phyloP scores from a whole-genome alignment of 805 yeast genomes.

The Saccharomycopsis javanensis region DNA sequence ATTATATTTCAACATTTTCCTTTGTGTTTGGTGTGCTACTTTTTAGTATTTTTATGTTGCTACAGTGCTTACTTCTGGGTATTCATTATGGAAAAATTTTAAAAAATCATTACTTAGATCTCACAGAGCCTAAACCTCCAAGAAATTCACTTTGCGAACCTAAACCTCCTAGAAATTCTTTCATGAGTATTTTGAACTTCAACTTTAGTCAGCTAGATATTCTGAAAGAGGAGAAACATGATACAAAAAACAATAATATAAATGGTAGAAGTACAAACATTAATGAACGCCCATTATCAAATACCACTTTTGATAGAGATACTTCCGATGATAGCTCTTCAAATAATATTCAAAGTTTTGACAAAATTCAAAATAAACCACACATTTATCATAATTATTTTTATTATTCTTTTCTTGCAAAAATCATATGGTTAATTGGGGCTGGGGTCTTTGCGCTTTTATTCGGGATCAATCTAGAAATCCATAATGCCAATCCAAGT shows the following conservation, averaged over 20 bases:
- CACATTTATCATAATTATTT: slow-evolving; percentile 15
- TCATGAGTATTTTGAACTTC: neutral
- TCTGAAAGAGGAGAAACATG: neutral
- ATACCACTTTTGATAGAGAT: neutral
- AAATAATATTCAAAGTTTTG: neutral
- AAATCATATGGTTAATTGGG: slow-evolving; percentile 52
- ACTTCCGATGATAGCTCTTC: neutral
- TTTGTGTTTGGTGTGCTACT: slow-evolving; percentile 3
- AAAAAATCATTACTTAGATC: neutral
- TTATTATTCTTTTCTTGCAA: slow-evolving; percentile 33
- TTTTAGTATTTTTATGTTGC: neutral
- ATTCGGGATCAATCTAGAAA: slow-evolving; percentile 42
- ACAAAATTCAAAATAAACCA: slow-evolving; percentile 38
- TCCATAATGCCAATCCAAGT: slow-evolving; percentile 30
- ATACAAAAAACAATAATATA: neutral
- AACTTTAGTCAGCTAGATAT: neutral
- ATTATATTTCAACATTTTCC: neutral
- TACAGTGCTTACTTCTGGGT: neutral
- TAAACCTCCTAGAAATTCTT: neutral
- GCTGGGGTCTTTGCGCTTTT: slow-evolving; percentile 62
- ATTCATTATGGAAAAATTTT: neutral
- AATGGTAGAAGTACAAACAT: neutral
- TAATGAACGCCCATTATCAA: neutral
- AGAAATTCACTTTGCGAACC: neutral
- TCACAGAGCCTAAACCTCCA: neutral